Evolutionary conservation across 768 basidiomycete genomes (phyloP), one percentile per base, ranked within the genome.

Genomic region (Heimioporus sp.): DNA sequence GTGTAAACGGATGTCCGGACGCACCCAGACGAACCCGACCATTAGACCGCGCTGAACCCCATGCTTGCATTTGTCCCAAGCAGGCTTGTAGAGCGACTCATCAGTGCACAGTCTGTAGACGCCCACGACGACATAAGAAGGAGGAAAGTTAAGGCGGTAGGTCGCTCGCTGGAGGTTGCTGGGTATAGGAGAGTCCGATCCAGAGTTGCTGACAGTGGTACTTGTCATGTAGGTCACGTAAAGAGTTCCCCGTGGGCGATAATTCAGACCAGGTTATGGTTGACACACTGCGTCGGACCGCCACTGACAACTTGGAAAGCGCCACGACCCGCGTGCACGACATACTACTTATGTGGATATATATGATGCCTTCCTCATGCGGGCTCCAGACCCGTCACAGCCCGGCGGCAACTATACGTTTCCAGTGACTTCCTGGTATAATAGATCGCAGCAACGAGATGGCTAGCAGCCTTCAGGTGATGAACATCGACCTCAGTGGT

Each of bases 11-110:
- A 40, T 11, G 2, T 13, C 2, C 2, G 31, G 19, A 70, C 78
- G 36, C 61, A 87, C 90, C 90, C 90, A 92, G 31, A 80, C 66
- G 0, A 78, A 63, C 0, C 87, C 92, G 37, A 91, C 86, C 15
- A 80, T 68, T 0, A 80, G 72, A 0, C 94, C 93, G 17, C 92
- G 73, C 43, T 77, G 64, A 2, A 81, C 80, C 0, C 88, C 94
- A 68, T 95, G 86, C 56, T 76, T 80, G 65, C 92, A 90, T 71
- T 92, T 94, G 62, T 87, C 73, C 90, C 93, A 92, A 9, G 87
- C 84, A 5, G 92, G 91, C 21, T 75, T 71, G 53, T 82, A 85
- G 32, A 96, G 72, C 13, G 70, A 70, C 36, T 79, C 74, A 66
- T 95, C 92, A 0, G 87, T 91, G 61, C 83, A 77, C 7, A 97